phyloP scores from a whole-genome alignment of 331 rosid genomes.

The Arachis monticola region DNA sequence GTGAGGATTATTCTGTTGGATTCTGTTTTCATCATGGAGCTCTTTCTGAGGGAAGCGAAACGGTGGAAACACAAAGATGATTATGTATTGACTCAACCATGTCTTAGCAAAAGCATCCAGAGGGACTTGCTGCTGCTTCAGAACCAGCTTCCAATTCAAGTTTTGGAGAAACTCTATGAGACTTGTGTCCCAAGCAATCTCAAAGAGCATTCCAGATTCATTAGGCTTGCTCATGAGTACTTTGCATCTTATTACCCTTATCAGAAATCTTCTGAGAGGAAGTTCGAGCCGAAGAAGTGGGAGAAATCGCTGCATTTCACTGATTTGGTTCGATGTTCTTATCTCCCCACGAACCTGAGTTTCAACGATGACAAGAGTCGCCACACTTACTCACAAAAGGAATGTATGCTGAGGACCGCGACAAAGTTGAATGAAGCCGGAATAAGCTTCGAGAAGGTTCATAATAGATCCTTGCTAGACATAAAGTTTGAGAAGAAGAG shows the following conservation, averaged over 20 bases:
- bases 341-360: slow-evolving; percentile 25
- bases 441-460: slow-evolving; percentile 38
- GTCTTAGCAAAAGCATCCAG: slow-evolving; percentile 40
- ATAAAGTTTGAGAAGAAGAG: slow-evolving; percentile 32
- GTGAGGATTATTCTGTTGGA: slow-evolving; percentile 40
- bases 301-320: slow-evolving; percentile 42
- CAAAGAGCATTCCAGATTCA: slow-evolving; percentile 7
- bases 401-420: slow-evolving; percentile 35
- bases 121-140: slow-evolving; percentile 43
- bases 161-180: slow-evolving; percentile 32
- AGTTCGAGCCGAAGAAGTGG: slow-evolving; percentile 28
- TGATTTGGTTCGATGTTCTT: slow-evolving; percentile 41
- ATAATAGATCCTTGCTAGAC: slow-evolving; percentile 32
- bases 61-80: slow-evolving; percentile 43
- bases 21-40: slow-evolving; percentile 47
- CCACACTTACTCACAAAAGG: not conserved
- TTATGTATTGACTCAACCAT: slow-evolving; percentile 34
- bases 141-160: slow-evolving; percentile 45
- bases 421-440: slow-evolving; percentile 45
- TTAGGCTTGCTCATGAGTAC: slow-evolving; percentile 34
- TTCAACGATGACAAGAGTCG: no score
- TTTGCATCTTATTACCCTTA: slow-evolving; percentile 35
- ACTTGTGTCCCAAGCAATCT: slow-evolving; percentile 27
- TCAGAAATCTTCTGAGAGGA: slow-evolving; percentile 2
- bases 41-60: slow-evolving; percentile 40